Conservation (phyloP, 352 stramenopile species). For the Pythium sp. region DNA sequence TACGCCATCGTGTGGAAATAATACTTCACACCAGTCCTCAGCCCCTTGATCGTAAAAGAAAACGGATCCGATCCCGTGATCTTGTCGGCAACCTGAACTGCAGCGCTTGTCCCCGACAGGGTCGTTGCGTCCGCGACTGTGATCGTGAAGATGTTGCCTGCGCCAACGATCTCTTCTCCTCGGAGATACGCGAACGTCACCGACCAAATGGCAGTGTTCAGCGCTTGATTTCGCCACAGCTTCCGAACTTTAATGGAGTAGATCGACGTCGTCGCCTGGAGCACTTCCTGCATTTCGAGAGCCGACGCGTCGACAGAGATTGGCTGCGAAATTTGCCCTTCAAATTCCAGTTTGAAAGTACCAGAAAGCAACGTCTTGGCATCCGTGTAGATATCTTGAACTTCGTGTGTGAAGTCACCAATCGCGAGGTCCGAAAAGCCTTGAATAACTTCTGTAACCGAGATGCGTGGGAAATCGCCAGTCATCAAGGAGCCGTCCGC, state of each 20-base stretch:
- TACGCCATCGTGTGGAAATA: slow-evolving; percentile 84
- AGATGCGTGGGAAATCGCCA: slow-evolving; percentile 85
- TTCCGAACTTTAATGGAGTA: slow-evolving; percentile 85
- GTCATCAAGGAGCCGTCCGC: slow-evolving; percentile 81
- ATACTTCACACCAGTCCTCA: slow-evolving; percentile 56
- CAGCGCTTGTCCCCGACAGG: slow-evolving; percentile 61
- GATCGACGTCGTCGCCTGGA: slow-evolving; percentile 75
- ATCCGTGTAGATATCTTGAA: slow-evolving; percentile 88
- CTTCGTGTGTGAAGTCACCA: slow-evolving; percentile 92
- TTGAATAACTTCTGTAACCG: slow-evolving; percentile 70
- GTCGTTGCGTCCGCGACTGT: slow-evolving; percentile 41
- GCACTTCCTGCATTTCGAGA: slow-evolving; percentile 80
- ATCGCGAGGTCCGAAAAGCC: slow-evolving; percentile 88
- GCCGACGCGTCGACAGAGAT: slow-evolving; percentile 79
- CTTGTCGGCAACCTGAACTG: slow-evolving; percentile 73
- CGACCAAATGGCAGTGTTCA: slow-evolving; percentile 86
- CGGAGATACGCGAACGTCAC: slow-evolving; percentile 93
- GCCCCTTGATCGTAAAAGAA: slow-evolving; percentile 47
- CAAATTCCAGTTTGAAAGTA: slow-evolving; percentile 88
- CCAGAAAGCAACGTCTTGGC: slow-evolving; percentile 56
- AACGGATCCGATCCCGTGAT: slow-evolving; percentile 92
- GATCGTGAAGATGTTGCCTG: slow-evolving; percentile 87
- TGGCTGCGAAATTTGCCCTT: slow-evolving; percentile 73
- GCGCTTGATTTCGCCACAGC: slow-evolving; percentile 23
- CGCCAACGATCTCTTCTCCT: slow-evolving; percentile 90